Evolutionary conservation across 306 rosid species (phyloP).

Genomic region (Crotalaria pallida): DNA sequence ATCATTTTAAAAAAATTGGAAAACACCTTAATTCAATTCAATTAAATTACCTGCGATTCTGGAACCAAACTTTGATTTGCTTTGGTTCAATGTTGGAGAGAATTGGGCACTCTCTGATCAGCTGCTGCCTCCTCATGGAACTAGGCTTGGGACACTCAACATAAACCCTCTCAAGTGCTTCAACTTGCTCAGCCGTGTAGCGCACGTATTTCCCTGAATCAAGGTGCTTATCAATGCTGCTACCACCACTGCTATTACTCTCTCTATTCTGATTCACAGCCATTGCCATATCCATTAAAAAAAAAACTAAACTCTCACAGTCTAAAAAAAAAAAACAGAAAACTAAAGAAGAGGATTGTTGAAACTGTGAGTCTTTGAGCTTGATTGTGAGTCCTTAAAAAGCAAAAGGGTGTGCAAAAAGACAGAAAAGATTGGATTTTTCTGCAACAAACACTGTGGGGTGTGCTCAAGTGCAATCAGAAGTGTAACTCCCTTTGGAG

Average conservation of each 20-base stretch:
- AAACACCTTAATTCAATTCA: too few species aligned
- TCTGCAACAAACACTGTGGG: constrained; percentile 6
- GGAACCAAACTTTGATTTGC: constrained; percentile 86
- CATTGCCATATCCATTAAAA: constrained; percentile 46
- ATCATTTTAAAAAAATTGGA: too few species aligned
- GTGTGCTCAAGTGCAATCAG: background rate
- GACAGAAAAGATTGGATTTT: constrained; percentile 13
- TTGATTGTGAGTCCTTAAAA: constrained; percentile 24
- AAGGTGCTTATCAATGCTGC: constrained; percentile 57
- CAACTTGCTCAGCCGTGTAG: constrained; percentile 67
- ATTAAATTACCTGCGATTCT: constrained; percentile 55
- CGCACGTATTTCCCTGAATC: constrained; percentile 68
- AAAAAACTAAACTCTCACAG: too few species aligned
- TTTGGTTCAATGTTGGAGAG: constrained; percentile 66
- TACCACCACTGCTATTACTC: constrained; percentile 54
- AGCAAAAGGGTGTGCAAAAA: constrained; percentile 17
- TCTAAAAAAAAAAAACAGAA: too few species aligned
- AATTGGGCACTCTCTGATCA: constrained; percentile 71
- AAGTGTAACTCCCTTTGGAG: background rate
- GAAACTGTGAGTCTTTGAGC: background rate
- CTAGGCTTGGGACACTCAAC: constrained; percentile 72
- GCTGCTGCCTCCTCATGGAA: constrained; percentile 63
- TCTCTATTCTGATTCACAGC: constrained; percentile 62
- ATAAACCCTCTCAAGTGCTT: constrained; percentile 71
- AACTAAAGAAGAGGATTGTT: background rate